These are phyloP conservation scores for Beauveria scarabaeidicola DNA, from an alignment of 2,329 filamentous ascomycete species.

Conservation along the genomic window DNA sequence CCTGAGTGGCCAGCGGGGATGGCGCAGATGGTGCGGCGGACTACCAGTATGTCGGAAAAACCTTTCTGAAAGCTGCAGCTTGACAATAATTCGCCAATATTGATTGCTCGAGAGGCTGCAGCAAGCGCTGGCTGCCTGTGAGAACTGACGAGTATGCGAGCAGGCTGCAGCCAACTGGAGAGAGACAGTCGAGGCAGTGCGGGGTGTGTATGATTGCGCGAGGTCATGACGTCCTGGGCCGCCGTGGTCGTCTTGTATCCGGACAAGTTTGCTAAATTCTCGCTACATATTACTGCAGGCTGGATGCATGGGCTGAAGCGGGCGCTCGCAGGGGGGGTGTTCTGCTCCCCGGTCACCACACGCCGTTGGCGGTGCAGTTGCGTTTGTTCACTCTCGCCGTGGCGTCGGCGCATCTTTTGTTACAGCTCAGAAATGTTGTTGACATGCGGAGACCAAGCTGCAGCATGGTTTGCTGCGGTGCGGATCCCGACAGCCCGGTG, in stretches of 20 bases:
- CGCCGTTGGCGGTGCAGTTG: constrained; percentile 3
- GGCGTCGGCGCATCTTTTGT: constrained; percentile 7
- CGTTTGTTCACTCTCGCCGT: neutral
- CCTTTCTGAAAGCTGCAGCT: neutral
- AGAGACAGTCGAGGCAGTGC: neutral
- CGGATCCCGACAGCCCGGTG: constrained; percentile 9
- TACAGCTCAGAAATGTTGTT: constrained; percentile 9
- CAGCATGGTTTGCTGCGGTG: neutral
- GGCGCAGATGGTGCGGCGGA: neutral
- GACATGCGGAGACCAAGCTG: neutral
- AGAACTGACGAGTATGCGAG: neutral
- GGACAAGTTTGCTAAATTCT: neutral
- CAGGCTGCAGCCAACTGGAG: neutral
- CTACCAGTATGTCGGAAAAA: neutral
- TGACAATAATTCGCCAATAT: neutral
- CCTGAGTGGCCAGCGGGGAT: neutral
- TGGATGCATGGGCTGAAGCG: constrained; percentile 2
- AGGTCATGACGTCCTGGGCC: constrained; percentile 2
- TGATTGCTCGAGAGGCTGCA: constrained; percentile 5
- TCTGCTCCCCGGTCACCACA: neutral
- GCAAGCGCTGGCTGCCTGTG: neutral
- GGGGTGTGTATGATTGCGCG: neutral
- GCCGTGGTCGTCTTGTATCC: neutral
- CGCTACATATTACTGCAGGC: neutral
- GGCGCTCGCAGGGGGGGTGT: neutral